Evolutionary conservation across 225 moss, liverwort and hornwort species (phyloP).

Genomic region (Straminergon stramineum): DNA sequence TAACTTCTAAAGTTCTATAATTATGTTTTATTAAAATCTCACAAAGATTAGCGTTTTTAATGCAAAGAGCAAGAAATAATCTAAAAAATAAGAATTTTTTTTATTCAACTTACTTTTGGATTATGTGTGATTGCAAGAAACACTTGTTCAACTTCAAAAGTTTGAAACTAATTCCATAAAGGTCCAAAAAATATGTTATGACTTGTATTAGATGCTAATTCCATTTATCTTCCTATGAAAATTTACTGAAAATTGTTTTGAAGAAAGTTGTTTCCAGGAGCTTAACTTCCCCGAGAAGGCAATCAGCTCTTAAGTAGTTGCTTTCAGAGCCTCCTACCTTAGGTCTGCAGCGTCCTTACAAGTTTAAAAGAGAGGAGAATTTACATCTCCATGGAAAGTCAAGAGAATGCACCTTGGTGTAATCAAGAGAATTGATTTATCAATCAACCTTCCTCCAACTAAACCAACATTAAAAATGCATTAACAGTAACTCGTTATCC

Average conservation of each 20-base stretch:
- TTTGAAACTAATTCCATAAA: no score
- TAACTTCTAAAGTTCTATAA: background rate
- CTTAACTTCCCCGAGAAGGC: no score
- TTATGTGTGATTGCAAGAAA: background rate
- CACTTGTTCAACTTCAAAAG: no score
- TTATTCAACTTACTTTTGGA: accelerated
- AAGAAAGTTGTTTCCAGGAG: no score
- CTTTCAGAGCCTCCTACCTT: no score
- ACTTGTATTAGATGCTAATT: no score
- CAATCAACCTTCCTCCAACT: background rate
- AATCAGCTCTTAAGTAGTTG: no score
- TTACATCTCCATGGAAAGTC: background rate
- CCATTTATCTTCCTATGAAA: no score
- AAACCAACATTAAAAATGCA: background rate
- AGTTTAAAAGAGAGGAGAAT: background rate
- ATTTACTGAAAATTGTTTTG: no score
- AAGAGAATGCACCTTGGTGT: background rate
- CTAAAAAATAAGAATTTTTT: background rate
- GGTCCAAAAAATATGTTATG: no score
- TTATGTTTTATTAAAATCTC: background rate
- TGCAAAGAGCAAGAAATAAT: background rate
- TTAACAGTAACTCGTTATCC: no score
- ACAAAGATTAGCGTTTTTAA: background rate
- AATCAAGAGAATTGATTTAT: background rate
- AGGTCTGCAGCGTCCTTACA: accelerated